Evolutionary conservation across 805 yeast genomes (phyloP).

Genomic region (Yarrowia sp.): DNA sequence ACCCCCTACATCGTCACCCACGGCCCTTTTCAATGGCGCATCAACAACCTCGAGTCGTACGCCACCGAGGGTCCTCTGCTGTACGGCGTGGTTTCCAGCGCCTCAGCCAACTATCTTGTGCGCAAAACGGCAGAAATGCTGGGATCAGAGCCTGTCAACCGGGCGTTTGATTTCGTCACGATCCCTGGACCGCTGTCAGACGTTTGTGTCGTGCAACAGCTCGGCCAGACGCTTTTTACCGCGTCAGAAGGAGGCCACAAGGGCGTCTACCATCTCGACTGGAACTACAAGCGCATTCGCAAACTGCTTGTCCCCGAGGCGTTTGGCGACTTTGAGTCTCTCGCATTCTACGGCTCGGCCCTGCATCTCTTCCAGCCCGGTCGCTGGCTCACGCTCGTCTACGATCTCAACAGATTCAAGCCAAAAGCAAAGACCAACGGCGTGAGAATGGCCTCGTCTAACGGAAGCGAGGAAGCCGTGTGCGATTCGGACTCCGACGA

Average conservation of each 20-base stretch:
- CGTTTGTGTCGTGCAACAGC: neutral
- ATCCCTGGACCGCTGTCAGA: neutral
- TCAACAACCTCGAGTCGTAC: slow-evolving; percentile 1
- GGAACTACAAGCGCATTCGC: slow-evolving; percentile 19
- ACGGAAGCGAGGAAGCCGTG: neutral
- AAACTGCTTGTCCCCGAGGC: slow-evolving; percentile 3
- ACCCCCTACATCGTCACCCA: neutral
- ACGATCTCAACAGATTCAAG: slow-evolving; percentile 6
- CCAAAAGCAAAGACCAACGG: neutral
- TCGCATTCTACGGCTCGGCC: neutral
- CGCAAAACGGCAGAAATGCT: slow-evolving; percentile 6
- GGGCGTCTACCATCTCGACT: slow-evolving; percentile 15
- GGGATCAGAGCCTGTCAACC: neutral
- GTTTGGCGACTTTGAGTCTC: neutral
- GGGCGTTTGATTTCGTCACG: slow-evolving; percentile 13
- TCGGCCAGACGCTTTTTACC: slow-evolving; percentile 17
- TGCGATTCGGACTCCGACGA: slow-evolving; percentile 2
- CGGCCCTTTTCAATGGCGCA: slow-evolving; percentile 1
- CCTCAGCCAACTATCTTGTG: neutral
- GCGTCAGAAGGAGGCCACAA: neutral
- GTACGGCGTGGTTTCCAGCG: neutral
- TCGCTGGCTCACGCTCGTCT: neutral
- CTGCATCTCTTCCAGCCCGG: slow-evolving; percentile 9
- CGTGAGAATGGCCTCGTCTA: too few relatives aligned
- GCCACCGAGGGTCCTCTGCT: neutral